phyloP scores from a whole-genome alignment of 164 flowering plant genomes.

The Nelumbo lutea region DNA sequence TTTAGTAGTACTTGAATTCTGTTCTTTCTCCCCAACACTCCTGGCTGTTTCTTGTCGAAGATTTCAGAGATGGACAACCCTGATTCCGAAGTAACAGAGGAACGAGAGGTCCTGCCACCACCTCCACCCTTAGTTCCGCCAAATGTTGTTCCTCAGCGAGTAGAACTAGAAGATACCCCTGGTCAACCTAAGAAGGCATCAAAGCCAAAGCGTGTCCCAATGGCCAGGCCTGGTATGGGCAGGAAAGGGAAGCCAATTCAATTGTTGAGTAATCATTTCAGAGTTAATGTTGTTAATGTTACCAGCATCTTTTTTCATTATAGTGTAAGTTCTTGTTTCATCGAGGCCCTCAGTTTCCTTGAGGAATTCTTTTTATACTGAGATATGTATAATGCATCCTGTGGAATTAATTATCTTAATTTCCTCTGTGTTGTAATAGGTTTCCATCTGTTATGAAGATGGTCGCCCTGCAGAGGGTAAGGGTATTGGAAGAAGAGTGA shows the following conservation, averaged over 20 bases:
- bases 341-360: background rate
- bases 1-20: too few relatives aligned
- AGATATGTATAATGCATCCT: background rate
- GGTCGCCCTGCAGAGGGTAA: slow-evolving; percentile 84
- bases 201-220: slow-evolving; percentile 43
- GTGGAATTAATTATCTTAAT: background rate
- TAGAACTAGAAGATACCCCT: slow-evolving; percentile 13
- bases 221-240: slow-evolving; percentile 60
- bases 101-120: slow-evolving; percentile 50
- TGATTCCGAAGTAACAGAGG: slow-evolving; percentile 14
- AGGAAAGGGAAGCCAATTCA: slow-evolving; percentile 52
- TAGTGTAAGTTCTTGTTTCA: slow-evolving; percentile 51
- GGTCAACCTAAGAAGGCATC: slow-evolving; percentile 30
- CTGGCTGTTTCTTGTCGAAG: background rate
- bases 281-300: slow-evolving; percentile 47
- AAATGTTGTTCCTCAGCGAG: slow-evolving; percentile 48
- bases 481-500: slow-evolving; percentile 74
- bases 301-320: slow-evolving; percentile 77
- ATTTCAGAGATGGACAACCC: slow-evolving; percentile 12
- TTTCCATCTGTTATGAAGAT: slow-evolving; percentile 71
- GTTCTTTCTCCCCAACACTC: background rate
- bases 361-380: background rate
- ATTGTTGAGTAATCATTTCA: slow-evolving; percentile 76
- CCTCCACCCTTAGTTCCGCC: slow-evolving; percentile 75
- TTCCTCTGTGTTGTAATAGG: slow-evolving; percentile 31